Base-by-base conservation (phyloP, 1,284 basidiomycete genomes). In the Fomitopsis pinicola region DNA sequence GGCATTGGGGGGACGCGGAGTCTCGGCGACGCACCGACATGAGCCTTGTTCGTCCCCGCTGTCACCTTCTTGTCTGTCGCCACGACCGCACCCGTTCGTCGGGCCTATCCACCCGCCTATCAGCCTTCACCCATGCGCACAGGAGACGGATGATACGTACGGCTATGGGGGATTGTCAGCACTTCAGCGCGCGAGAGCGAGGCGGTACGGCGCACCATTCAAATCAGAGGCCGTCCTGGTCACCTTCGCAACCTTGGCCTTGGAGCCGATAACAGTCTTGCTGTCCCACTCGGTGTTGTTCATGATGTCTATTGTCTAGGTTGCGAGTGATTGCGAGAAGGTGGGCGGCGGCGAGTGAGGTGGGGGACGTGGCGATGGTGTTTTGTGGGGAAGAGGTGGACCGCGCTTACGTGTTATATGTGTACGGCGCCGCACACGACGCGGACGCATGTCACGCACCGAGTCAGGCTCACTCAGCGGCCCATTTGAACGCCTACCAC, bases 221-320 rank as follows among this genome's bases (percentile, higher is more conserved):
- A 93, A 65, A 67, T 90, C 89, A 3, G 86, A 79, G 53, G 83
- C 73, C 62, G 83, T 91, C 73, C 84, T 86, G 42, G 89, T 77
- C 61, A 92, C 89, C 71, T 88, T 89, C 15, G 89, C 80, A 6
- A 82, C 82, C 64, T 85, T 83, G 64, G 83, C 82, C 72, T 87
- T 93, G 71, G 72, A 81, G 62, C 94, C 94, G 67, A 96, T 94
- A 67, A 95, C 88, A 59, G 78, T 77, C 73, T 90, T 89, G 68
- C 73, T 75, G 64, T 93, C 89, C 89, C 88, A 91, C 45, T 92
- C 87, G 62, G 58, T 3, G 72, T 80, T 81, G 65, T 65, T 66
- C 69, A 70, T 72, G 14, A 6, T 70, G 57, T 65, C 52, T 64
- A 64, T 53, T 52, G 42, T 59, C 55, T 50, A 54, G 58, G 26